A percentile compares a stretch with the other conserved stretches of the same genome.
These are phyloP conservation scores for Phytopythium ostracodes DNA, from an alignment of 352 stramenopile genomes.

Conservation along the genomic window DNA sequence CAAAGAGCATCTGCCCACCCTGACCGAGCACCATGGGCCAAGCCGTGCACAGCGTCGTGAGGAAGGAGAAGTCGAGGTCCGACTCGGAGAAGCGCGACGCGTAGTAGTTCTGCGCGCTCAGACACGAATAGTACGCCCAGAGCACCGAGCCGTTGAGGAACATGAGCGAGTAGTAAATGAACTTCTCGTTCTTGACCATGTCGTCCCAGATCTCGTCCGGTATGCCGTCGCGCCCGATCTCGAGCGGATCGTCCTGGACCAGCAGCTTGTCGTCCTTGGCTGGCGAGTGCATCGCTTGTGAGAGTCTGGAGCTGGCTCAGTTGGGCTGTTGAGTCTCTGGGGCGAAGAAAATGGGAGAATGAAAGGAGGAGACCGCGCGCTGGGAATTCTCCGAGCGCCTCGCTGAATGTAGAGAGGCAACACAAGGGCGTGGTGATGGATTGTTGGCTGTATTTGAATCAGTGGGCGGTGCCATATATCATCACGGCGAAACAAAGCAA, in stretches of 20 bases:
- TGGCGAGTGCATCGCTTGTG: conserved; percentile 18
- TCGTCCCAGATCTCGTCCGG: conserved; percentile 59
- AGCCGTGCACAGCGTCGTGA: conserved; percentile 51
- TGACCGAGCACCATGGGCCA: conserved; percentile 64
- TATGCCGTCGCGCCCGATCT: conserved; percentile 31
- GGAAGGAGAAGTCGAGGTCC: conserved; percentile 55
- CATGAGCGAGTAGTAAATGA: conserved; percentile 63
- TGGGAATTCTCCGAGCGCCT: too few species aligned
- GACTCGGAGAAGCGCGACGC: conserved; percentile 32
- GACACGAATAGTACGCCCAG: conserved; percentile 73
- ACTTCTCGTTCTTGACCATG: conserved; percentile 39
- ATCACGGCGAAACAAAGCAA: too few species aligned
- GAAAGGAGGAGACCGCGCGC: too few species aligned
- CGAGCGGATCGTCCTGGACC: conserved; percentile 16
- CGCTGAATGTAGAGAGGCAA: too few species aligned
- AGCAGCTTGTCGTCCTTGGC: conserved; percentile 42
- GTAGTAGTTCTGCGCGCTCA: conserved; percentile 70
- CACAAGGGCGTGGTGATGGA: too few species aligned
- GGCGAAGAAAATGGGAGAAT: too few species aligned
- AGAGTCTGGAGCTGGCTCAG: too few species aligned
- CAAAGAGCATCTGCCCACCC: conserved; percentile 44
- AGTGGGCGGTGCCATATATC: too few species aligned
- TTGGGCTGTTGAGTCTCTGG: too few species aligned
- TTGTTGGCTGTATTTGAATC: too few species aligned
- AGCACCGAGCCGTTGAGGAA: conserved; percentile 70